phyloP scores from a whole-genome alignment of 495 filamentous ascomycete genomes.

The Podospora australis region DNA sequence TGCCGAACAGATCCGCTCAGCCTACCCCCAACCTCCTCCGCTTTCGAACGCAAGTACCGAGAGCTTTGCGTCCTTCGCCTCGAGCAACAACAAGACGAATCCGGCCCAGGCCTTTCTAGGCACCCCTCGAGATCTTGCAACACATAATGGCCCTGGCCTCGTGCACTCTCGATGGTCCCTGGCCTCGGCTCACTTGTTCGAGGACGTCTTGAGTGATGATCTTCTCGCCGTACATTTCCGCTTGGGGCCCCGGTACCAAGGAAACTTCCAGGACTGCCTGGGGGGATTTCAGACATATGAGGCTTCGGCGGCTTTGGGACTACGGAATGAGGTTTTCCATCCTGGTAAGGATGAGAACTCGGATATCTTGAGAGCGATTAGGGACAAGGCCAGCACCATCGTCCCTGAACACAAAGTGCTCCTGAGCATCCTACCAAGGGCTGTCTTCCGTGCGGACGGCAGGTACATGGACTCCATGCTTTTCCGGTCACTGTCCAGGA shows the following conservation, averaged over 20 bases:
- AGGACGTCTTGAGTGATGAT: constrained; percentile 85
- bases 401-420: constrained; percentile 78
- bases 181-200: constrained; percentile 80
- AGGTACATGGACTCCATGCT: constrained; percentile 66
- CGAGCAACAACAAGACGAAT: constrained; percentile 48
- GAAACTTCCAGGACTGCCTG: constrained; percentile 93
- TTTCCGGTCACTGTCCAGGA: constrained; percentile 67
- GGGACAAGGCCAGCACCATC: constrained; percentile 70
- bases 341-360: constrained; percentile 87
- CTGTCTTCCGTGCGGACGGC: constrained; percentile 72
- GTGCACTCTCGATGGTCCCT: constrained; percentile 80
- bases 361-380: constrained; percentile 83
- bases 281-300: constrained; percentile 96
- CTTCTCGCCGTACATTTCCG: constrained; percentile 84
- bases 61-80: constrained; percentile 53
- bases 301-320: constrained; percentile 83
- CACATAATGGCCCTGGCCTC: constrained; percentile 68
- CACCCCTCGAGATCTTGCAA: constrained; percentile 84
- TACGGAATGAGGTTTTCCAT: constrained; percentile 87
- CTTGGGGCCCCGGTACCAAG: constrained; percentile 82
- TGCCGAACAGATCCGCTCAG: constrained; percentile 80
- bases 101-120: constrained; percentile 89
- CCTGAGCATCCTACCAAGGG: constrained; percentile 72
- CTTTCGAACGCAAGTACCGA: constrained; percentile 51
- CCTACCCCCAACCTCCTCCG: constrained; percentile 71